Conservation (phyloP, 257 asterid species). For the Nicotiana tomentosiformis region DNA sequence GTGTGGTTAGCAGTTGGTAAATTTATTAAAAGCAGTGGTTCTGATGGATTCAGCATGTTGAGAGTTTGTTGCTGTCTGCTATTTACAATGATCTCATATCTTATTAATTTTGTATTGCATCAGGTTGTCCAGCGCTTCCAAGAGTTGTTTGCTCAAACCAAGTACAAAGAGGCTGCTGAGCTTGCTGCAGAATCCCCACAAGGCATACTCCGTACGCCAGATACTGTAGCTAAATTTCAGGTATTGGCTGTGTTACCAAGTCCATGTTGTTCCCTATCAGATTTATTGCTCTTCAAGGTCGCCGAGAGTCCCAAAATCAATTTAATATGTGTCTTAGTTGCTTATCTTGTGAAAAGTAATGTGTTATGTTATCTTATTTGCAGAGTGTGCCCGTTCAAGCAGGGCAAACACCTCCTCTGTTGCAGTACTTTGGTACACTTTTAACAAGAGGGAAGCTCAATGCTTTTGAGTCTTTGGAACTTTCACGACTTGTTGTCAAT, state of each 20-base stretch:
- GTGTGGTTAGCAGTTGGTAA: neutral
- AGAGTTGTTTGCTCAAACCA: constrained; percentile 74
- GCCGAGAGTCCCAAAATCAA: neutral
- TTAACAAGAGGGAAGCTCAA: constrained; percentile 94
- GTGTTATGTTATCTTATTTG: constrained; percentile 12
- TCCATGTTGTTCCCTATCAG: neutral
- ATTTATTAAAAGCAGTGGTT: neutral
- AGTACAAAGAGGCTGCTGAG: constrained; percentile 37
- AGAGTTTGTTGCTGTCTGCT: neutral
- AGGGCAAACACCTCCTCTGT: constrained; percentile 98
- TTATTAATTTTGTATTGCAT: constrained; percentile 1
- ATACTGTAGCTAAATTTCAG: constrained; percentile 18
- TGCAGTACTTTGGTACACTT: constrained; percentile 96
- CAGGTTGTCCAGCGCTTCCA: constrained; percentile 99
- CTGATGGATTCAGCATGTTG: constrained; percentile 1
- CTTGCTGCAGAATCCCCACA: constrained; percentile 21
- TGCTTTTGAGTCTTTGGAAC: constrained; percentile 92
- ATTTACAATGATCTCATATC: neutral
- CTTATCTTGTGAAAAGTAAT: neutral
- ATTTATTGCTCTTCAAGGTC: neutral
- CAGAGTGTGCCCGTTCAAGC: constrained; percentile 99
- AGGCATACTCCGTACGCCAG: constrained; percentile 16
- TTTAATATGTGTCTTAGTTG: neutral
- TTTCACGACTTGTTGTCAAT: constrained; percentile 95
- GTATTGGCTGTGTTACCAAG: constrained; percentile 2